These are phyloP conservation scores for Zygoascus meyerae DNA, from an alignment of 1,139 yeast genomes.

Conservation along the genomic window DNA sequence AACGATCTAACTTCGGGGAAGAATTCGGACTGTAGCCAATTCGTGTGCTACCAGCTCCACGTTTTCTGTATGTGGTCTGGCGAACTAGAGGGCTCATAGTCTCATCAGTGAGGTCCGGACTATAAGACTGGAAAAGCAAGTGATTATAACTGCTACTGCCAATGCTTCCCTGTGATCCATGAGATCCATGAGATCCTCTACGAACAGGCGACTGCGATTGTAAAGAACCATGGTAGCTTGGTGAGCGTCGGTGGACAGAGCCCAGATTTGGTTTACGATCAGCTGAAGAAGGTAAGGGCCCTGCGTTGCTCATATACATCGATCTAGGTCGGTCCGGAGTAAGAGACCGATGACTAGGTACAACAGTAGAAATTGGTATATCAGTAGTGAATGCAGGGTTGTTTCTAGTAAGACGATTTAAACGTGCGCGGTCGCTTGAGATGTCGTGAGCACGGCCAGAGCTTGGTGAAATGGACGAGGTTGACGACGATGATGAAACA, in stretches of 20 bases:
- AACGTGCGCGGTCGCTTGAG: not conserved
- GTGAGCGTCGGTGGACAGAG: not conserved
- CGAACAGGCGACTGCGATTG: not conserved
- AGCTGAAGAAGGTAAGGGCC: not conserved
- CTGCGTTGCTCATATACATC: conserved; percentile 1
- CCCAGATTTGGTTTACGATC: conserved; percentile 2
- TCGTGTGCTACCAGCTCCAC: not conserved
- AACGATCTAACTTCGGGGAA: not conserved
- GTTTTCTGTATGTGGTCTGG: not conserved
- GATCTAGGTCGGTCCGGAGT: conserved; percentile 2
- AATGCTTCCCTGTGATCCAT: not conserved
- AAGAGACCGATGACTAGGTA: not conserved
- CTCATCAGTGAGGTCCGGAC: conserved; percentile 1
- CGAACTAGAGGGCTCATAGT: conserved; percentile 3
- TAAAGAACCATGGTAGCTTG: not conserved
- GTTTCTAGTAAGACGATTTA: not conserved
- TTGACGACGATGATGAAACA: not conserved
- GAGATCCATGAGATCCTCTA: not conserved
- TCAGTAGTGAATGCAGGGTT: conserved; percentile 1
- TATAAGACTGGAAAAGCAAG: conserved; percentile 1
- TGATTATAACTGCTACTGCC: not conserved
- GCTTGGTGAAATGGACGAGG: not conserved
- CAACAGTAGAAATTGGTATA: not conserved
- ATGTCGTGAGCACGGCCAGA: not conserved
- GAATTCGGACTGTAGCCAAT: not conserved